These are phyloP conservation scores for Ceratobasidium papillatum DNA, from an alignment of 1,284 basidiomycete species.

Conservation along the genomic window DNA sequence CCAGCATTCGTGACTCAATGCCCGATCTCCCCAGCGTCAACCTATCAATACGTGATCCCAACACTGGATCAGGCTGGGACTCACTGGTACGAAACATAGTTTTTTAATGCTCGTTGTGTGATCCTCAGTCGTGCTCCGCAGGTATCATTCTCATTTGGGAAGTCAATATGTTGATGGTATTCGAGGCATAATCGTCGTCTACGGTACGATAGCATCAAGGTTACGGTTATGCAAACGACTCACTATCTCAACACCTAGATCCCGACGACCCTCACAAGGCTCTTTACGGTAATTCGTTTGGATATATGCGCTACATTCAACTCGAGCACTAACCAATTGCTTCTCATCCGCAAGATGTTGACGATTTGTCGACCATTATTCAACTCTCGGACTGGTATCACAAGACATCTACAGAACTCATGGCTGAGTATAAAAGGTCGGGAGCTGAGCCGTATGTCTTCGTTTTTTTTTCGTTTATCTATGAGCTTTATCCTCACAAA, in stretches of 20 bases:
- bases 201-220: constrained; percentile 48
- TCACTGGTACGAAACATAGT: constrained; percentile 53
- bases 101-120: not conserved
- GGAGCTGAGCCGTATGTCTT: constrained; percentile 39
- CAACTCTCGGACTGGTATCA: constrained; percentile 59
- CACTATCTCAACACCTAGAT: not conserved
- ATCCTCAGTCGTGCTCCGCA: not conserved
- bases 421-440: not conserved
- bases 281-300: not conserved
- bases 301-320: not conserved
- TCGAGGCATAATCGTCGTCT: constrained; percentile 47
- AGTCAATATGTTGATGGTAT: constrained; percentile 39
- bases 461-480: not conserved
- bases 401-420: constrained; percentile 46
- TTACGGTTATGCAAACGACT: not conserved
- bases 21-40: constrained; percentile 58
- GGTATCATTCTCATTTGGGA: constrained; percentile 45
- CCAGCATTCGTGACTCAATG: constrained; percentile 58
- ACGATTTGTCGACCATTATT: constrained; percentile 50
- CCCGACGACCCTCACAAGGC: constrained; percentile 37
- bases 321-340: not conserved
- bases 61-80: constrained; percentile 54
- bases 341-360: constrained; percentile 23
- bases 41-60: constrained; percentile 60
- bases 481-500: constrained; percentile 46